Base-by-base conservation (phyloP, 257 asterid species). In the Fraxinus anomala region DNA sequence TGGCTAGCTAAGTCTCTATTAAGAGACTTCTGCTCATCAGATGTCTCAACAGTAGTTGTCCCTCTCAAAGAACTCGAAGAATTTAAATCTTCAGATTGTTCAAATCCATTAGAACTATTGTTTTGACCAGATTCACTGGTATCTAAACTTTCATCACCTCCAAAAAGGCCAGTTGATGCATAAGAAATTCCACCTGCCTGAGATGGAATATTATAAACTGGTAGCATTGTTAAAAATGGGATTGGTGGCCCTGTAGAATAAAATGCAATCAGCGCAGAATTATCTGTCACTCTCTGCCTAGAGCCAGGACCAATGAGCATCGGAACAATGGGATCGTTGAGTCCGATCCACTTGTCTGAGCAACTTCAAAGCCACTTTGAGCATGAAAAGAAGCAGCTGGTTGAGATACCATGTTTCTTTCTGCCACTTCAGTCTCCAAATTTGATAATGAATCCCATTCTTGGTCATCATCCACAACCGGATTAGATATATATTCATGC, bases 221-320 rank as follows among this genome's bases (percentile, higher is more conserved):
- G 97, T 66, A 96, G 94, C 97, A 96, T 96, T n/a, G 97, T 90
- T 42, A 93, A 74, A 80, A 93, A 96, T 5, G 98, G 99, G 81
- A 96, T 89, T 23, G 99, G 98, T 68, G 99, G 99, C 7, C 99
- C 99, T n/a, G 98, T 90, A 42, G 97, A 97, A 75, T 89, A 92
- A 82, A 96, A 96, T 51, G 98, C 84, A 81, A 95, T 56, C 74
- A 92, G 40, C 75, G 90, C 96, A 54, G 98, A 89, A 79, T 86
- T 85, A 79, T 93, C 96, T 36, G 80, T 70, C 78, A 68, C 76
- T 86, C 93, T 88, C 82, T 89, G 88, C 82, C 85, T 89, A 39
- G 93, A 86, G 33, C 94, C 93, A 69, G 91, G 88, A 68, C 91
- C 89, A 68, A 92, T 85, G 66, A 91, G 88, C 97, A 94, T 89